Percentiles rank a stretch among this genome's conserved stretches.
Evolutionary conservation across 2,329 filamentous ascomycete species (phyloP).

Genomic region (Scytalidium lignicola): DNA sequence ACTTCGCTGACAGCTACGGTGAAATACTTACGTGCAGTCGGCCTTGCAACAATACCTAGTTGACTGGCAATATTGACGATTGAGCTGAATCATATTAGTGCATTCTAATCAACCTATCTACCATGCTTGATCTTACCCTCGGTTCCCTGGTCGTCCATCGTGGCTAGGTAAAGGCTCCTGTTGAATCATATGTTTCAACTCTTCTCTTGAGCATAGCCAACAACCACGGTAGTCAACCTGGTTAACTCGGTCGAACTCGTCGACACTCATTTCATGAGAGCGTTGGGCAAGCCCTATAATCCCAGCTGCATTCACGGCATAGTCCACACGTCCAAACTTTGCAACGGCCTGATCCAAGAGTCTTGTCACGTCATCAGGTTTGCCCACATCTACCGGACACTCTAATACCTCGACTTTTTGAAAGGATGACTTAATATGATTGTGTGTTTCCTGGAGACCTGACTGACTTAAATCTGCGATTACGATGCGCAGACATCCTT

Average conservation of each 20-base stretch:
- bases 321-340: conserved; percentile 38
- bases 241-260: conserved; percentile 39
- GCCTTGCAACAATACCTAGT: conserved; percentile 36
- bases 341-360: conserved; percentile 29
- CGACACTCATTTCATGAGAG: conserved; percentile 23
- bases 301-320: conserved; percentile 41
- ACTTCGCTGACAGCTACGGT: not conserved
- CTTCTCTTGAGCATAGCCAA: conserved; percentile 39
- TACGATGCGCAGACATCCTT: conserved; percentile 38
- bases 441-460: conserved; percentile 29
- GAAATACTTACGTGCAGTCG: conserved; percentile 32
- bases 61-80: conserved; percentile 42
- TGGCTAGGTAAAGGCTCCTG: conserved; percentile 38
- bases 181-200: conserved; percentile 37
- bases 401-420: conserved; percentile 17
- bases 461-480: conserved; percentile 35
- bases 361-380: conserved; percentile 28
- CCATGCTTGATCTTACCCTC: conserved; percentile 30
- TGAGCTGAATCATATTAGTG: not conserved
- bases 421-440: conserved; percentile 17
- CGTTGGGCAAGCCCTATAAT: conserved; percentile 17
- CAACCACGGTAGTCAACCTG: conserved; percentile 38
- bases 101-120: not conserved
- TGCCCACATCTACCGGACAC: conserved; percentile 30
- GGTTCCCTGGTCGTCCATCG: conserved; percentile 35